These are phyloP conservation scores for Lepiota brunneoincarnata DNA, from an alignment of 768 basidiomycete species.

Conservation along the genomic window DNA sequence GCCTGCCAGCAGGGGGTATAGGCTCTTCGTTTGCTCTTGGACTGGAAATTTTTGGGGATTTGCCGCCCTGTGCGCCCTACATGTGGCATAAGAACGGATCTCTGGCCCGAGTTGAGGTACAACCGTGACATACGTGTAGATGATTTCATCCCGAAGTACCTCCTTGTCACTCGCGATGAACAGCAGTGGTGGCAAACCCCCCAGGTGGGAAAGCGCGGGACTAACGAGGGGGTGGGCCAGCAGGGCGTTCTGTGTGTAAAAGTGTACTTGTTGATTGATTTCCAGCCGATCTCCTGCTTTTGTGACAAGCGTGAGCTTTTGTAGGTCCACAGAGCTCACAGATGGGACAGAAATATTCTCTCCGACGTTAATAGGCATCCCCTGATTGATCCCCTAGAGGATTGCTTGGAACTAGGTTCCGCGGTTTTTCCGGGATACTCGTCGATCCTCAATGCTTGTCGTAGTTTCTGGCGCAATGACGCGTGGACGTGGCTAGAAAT, in stretches of 20 bases:
- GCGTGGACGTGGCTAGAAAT: slow-evolving; percentile 55
- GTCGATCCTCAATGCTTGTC: slow-evolving; percentile 46
- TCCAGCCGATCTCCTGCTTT: slow-evolving; percentile 49
- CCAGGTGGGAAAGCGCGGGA: slow-evolving; percentile 77
- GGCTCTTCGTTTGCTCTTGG: slow-evolving; percentile 35
- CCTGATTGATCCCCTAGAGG: slow-evolving; percentile 2
- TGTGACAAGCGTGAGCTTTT: slow-evolving; percentile 44
- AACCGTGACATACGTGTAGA: slow-evolving; percentile 63
- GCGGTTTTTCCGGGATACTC: slow-evolving; percentile 18
- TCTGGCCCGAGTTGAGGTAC: background rate
- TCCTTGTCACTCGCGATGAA: slow-evolving; percentile 89
- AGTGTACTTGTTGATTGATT: slow-evolving; percentile 73
- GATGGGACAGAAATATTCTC: slow-evolving; percentile 43
- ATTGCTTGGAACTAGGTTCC: background rate
- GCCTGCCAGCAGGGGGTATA: slow-evolving; percentile 57
- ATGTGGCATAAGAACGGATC: background rate
- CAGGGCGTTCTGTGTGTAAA: slow-evolving; percentile 81
- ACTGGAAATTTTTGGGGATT: slow-evolving; percentile 68
- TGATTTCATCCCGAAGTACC: slow-evolving; percentile 87
- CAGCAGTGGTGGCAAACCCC: slow-evolving; percentile 85
- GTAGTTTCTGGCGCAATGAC: slow-evolving; percentile 57
- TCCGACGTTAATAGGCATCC: slow-evolving; percentile 44
- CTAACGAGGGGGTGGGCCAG: slow-evolving; percentile 82
- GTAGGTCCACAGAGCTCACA: slow-evolving; percentile 31
- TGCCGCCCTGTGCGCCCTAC: slow-evolving; percentile 88